Evolutionary conservation across 164 flowering plant species (phyloP).

Genomic region (Malania oleifera): DNA sequence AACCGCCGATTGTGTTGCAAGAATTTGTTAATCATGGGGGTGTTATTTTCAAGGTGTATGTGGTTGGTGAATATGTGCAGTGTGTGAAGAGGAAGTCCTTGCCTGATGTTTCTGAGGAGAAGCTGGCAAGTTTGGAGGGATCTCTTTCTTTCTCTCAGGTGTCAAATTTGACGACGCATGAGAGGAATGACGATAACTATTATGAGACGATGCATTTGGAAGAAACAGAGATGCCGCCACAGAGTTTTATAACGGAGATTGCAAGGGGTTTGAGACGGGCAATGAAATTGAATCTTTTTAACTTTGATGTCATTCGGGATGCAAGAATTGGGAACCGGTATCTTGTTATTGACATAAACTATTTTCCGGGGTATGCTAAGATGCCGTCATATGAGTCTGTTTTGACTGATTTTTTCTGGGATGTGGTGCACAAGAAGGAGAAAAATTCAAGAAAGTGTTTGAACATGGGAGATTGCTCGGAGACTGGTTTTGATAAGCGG

Average conservation of each 20-base stretch:
- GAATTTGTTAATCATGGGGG: slow-evolving; percentile 92
- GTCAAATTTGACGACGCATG: slow-evolving; percentile 48
- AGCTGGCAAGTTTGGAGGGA: slow-evolving; percentile 39
- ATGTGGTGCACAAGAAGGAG: slow-evolving; percentile 27
- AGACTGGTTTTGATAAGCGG: not conserved
- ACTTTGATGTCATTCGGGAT: slow-evolving; percentile 84
- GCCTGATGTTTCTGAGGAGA: slow-evolving; percentile 69
- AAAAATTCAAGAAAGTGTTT: not conserved
- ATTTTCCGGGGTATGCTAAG: slow-evolving; percentile 84
- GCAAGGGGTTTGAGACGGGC: slow-evolving; percentile 49
- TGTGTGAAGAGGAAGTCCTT: slow-evolving; percentile 77
- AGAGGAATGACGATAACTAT: slow-evolving; percentile 30
- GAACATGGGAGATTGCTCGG: slow-evolving; percentile 8
- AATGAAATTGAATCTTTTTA: slow-evolving; percentile 54
- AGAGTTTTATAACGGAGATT: slow-evolving; percentile 47
- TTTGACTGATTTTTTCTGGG: slow-evolving; percentile 66
- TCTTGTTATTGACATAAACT: slow-evolving; percentile 73
- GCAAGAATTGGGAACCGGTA: slow-evolving; percentile 50
- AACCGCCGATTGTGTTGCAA: slow-evolving; percentile 68
- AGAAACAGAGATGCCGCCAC: slow-evolving; percentile 61
- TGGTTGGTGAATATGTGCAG: slow-evolving; percentile 61
- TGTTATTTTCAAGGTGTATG: slow-evolving; percentile 82
- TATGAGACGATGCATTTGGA: slow-evolving; percentile 47
- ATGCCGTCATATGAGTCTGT: slow-evolving; percentile 73
- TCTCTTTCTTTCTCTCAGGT: slow-evolving; percentile 68